phyloP scores from a whole-genome alignment of 2,329 filamentous ascomycete species.

The Ophiocordyceps unilateralis region DNA sequence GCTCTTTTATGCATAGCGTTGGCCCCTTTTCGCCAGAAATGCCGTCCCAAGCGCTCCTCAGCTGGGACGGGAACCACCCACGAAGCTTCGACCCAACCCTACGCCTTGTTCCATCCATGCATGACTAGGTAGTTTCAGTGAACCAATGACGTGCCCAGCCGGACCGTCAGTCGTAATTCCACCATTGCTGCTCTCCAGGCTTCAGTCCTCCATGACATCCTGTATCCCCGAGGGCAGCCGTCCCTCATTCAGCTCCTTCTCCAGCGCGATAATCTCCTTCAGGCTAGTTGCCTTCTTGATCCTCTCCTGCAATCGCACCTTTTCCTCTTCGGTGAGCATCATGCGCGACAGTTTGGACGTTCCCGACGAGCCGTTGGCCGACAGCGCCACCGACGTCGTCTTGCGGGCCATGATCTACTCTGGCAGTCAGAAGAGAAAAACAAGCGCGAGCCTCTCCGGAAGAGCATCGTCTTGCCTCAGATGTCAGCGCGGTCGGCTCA shows the following conservation, averaged over 20 bases:
- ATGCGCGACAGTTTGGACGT: constrained; percentile 55
- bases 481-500: constrained; percentile 65
- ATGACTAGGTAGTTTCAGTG: too few relatives aligned
- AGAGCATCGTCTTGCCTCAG: constrained; percentile 27
- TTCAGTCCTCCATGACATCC: constrained; percentile 43
- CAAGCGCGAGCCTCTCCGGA: too few relatives aligned
- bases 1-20: too few relatives aligned
- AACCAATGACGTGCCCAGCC: too few relatives aligned
- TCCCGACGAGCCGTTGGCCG: constrained; percentile 24
- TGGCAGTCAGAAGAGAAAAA: too few relatives aligned
- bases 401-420: constrained; percentile 64
- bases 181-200: not conserved
- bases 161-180: too few relatives aligned
- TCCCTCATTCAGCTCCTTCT: constrained; percentile 85
- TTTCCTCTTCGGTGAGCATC: constrained; percentile 77
- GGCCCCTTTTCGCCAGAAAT: too few relatives aligned
- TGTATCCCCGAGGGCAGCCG: constrained; percentile 56
- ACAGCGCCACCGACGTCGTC: constrained; percentile 52
- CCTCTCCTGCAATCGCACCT: constrained; percentile 66
- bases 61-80: too few relatives aligned
- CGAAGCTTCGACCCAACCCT: too few relatives aligned
- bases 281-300: constrained; percentile 80
- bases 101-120: too few relatives aligned
- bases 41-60: too few relatives aligned
- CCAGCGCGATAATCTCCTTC: constrained; percentile 75